Conservation (phyloP, 2,329 filamentous ascomycete species). For the Apiospora kogelbergensis region DNA sequence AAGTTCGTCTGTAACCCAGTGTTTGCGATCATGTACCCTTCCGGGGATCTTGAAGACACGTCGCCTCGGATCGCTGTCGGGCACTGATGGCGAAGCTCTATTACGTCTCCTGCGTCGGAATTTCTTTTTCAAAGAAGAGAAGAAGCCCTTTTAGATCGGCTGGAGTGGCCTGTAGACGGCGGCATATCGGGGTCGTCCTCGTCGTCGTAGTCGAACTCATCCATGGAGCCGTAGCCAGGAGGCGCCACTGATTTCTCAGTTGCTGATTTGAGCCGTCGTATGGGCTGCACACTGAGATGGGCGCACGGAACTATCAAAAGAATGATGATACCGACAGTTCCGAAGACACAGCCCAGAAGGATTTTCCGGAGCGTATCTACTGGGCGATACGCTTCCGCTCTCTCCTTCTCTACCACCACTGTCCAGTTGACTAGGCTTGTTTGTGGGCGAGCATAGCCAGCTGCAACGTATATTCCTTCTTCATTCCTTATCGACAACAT, state of each 20-base stretch:
- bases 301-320: conserved; percentile 75
- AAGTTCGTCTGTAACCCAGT: conserved; percentile 78
- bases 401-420: conserved; percentile 74
- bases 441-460: conserved; percentile 74
- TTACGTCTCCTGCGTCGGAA: conserved; percentile 39
- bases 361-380: conserved; percentile 77
- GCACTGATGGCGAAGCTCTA: conserved; percentile 27
- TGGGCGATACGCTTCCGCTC: conserved; percentile 72
- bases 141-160: conserved; percentile 42
- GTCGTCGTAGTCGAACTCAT: conserved; percentile 47
- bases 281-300: conserved; percentile 79
- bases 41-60: conserved; percentile 79
- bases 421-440: conserved; percentile 77
- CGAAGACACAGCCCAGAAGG: conserved; percentile 81
- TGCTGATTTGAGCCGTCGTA: conserved; percentile 71
- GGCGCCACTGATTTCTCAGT: conserved; percentile 73
- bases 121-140: conserved; percentile 24
- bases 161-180: conserved; percentile 21
- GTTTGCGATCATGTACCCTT: conserved; percentile 74
- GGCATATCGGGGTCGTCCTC: conserved; percentile 42
- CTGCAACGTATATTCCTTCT: conserved; percentile 65
- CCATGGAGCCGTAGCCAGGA: conserved; percentile 52
- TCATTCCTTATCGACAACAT: conserved; percentile 72
- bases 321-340: conserved; percentile 71
- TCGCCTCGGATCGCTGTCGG: conserved; percentile 40